Percentiles rank a stretch among this genome's conserved stretches.
These are phyloP conservation scores for Trichophaea hybrida DNA, from an alignment of 2,329 filamentous ascomycete genomes.

Conservation along the genomic window DNA sequence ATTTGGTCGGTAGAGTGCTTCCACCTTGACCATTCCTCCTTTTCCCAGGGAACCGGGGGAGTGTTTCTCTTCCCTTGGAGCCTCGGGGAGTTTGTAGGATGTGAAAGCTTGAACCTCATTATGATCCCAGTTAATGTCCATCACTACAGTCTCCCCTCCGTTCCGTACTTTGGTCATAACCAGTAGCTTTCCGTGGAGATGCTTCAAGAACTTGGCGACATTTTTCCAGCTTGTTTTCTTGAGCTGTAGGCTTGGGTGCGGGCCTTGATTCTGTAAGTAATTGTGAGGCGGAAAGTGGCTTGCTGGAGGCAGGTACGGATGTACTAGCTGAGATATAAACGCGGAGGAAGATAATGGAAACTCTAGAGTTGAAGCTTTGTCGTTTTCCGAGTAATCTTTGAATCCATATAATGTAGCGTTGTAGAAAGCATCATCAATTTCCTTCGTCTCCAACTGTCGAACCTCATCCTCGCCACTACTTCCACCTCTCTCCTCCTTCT, in stretches of 20 bases:
- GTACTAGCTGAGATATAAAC: constrained; percentile 48
- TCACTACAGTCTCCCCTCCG: constrained; percentile 48
- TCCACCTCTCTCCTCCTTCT: constrained; percentile 37
- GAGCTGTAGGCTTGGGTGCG: constrained; percentile 46
- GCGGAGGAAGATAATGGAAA: constrained; percentile 50
- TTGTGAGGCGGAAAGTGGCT: constrained; percentile 21
- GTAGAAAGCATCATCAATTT: constrained; percentile 51
- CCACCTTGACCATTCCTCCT: constrained; percentile 21
- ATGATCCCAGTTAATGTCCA: constrained; percentile 51
- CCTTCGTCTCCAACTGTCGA: constrained; percentile 36
- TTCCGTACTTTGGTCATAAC: constrained; percentile 51
- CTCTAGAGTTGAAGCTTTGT: constrained; percentile 38
- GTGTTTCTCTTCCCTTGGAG: constrained; percentile 29
- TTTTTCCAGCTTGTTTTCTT: constrained; percentile 60
- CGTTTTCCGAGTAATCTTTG: constrained; percentile 39
- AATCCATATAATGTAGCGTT: constrained; percentile 51
- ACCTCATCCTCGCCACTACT: constrained; percentile 39
- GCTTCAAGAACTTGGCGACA: constrained; percentile 54
- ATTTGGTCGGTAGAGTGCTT: constrained; percentile 26
- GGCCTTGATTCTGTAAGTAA: constrained; percentile 10
- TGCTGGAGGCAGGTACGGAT: constrained; percentile 48
- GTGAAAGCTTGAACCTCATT: constrained; percentile 41
- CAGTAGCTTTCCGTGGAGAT: constrained; percentile 48
- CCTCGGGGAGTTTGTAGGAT: constrained; percentile 44
- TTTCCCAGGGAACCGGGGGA: constrained; percentile 3